Evolutionary conservation across 169 alveolate species (phyloP), one percentile per base, ranked within the genome.

Genomic region (Cryptosporidium sp.): DNA sequence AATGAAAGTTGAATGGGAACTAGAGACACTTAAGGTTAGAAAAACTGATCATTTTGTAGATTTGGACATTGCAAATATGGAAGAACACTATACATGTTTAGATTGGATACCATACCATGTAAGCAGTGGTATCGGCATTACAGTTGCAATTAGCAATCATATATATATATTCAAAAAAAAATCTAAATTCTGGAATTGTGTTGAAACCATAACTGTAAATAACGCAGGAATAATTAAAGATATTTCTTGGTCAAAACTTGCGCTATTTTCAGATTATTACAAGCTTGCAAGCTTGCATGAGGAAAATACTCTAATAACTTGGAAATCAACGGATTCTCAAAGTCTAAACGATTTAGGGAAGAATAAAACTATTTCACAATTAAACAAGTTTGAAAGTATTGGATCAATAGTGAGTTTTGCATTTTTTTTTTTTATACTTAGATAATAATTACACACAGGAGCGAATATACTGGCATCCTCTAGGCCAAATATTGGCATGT

Each of bases 131-230:
- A 48, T 62, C 23, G 68, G 75, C 7, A 45, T 80, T 18, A 65
- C 67, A 12, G 67, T 80, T 35, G 74, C 89, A 37, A 62, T 65
- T 23, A 65, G 43, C 21, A 37, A 80, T 33, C 31, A 41, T 5
- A 80, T 80, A 12, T 80, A 61, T 6, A 62, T 62, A 29, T 48
- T 80, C 33, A 61, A 43, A 3, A 62, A 80, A 35, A 67, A 62
- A 26, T 59, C 73, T 9, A 59, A 26, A 39, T 61, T 35, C 14
- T 80, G 89, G 89, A 80, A 59, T 33, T 61, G 89, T 16, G 26
- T 80, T 37, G 89, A 80, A 62, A 80, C 89, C 3, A 80, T 80
- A 21, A 21, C 73, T 23, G 67, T 80, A 35, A 62, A 80, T 41
- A 43, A 62, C 10, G 61, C 51, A 6, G 89, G 68, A 43, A 14